A percentile compares a stretch with the other conserved stretches of the same genome.
Conservation (phyloP, 495 filamentous ascomycete species). For the Penicillium diatomitis region DNA sequence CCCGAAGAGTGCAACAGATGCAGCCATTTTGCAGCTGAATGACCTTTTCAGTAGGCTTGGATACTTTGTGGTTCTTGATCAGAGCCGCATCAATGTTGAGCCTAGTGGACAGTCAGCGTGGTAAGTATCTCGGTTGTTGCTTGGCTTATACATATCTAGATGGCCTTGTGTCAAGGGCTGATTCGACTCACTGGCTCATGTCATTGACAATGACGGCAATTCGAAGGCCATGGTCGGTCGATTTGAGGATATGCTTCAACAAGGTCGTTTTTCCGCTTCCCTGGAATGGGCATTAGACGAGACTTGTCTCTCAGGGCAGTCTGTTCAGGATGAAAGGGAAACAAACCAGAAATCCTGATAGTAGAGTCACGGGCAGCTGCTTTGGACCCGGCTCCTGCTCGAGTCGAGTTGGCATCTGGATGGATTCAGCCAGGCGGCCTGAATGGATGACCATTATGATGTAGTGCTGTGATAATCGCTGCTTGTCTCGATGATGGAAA, state of each 20-base stretch:
- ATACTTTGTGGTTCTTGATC: conserved; percentile 42
- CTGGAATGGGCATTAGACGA: conserved; percentile 10
- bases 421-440: conserved; percentile 15
- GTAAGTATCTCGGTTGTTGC: neutral
- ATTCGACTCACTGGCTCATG: conserved; percentile 35
- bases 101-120: conserved; percentile 8
- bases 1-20: conserved; percentile 53
- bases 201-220: conserved; percentile 53
- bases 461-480: too few relatives aligned
- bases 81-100: conserved; percentile 50
- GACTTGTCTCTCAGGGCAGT: too few relatives aligned
- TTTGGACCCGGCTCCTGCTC: conserved; percentile 5
- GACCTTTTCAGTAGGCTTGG: conserved; percentile 44
- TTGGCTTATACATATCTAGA: too few relatives aligned
- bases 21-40: conserved; percentile 55
- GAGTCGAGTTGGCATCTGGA: conserved; percentile 7
- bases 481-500: neutral
- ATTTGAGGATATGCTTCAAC: conserved; percentile 45
- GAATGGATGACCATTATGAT: conserved; percentile 26
- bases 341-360: conserved; percentile 39
- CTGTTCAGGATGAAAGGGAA: neutral
- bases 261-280: conserved; percentile 51
- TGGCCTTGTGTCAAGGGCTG: too few relatives aligned
- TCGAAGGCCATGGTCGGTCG: conserved; percentile 41
- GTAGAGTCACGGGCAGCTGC: conserved; percentile 36